Evolutionary conservation across 495 filamentous ascomycete species (phyloP).

Genomic region (Glarea lozoyensis): DNA sequence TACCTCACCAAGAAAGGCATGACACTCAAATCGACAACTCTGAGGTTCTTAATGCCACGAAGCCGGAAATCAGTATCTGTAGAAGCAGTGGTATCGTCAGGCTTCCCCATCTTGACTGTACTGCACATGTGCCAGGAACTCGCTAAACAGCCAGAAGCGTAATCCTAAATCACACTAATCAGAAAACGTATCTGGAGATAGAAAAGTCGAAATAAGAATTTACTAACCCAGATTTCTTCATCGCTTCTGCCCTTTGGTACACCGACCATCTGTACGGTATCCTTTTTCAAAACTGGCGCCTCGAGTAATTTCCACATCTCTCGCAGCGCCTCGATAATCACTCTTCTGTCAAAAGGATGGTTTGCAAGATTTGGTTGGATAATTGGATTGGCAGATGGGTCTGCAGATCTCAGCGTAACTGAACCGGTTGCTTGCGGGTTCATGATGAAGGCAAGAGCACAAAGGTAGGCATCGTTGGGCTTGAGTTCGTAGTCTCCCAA

Average conservation of each 20-base stretch:
- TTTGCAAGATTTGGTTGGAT: conserved; percentile 50
- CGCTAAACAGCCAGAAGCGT: too few species aligned
- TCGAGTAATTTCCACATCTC: conserved; percentile 34
- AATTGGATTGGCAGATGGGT: conserved; percentile 42
- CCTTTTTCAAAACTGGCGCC: conserved; percentile 35
- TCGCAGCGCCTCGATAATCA: conserved; percentile 43
- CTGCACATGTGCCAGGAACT: too few species aligned
- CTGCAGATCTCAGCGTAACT: conserved; percentile 42
- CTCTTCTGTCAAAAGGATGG: conserved; percentile 47
- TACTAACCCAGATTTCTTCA: conserved; percentile 45
- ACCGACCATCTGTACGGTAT: conserved; percentile 30
- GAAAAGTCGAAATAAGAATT: conserved; percentile 25
- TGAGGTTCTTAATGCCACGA: conserved; percentile 43
- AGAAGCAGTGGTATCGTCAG: conserved; percentile 35
- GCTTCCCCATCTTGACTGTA: conserved; percentile 52
- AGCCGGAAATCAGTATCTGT: conserved; percentile 50
- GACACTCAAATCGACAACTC: conserved; percentile 58
- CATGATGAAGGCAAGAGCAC: conserved; percentile 1
- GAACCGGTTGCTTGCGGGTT: conserved; percentile 27
- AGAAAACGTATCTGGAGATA: too few species aligned
- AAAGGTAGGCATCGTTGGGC: background rate
- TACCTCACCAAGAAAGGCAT: conserved; percentile 47
- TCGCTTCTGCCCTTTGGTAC: conserved; percentile 42
- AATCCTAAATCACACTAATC: background rate
- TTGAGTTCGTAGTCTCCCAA: background rate